Evolutionary conservation across 2,329 filamentous ascomycete species (phyloP), one percentile per base, ranked within the genome.

Genomic region (Neobulgaria alba): DNA sequence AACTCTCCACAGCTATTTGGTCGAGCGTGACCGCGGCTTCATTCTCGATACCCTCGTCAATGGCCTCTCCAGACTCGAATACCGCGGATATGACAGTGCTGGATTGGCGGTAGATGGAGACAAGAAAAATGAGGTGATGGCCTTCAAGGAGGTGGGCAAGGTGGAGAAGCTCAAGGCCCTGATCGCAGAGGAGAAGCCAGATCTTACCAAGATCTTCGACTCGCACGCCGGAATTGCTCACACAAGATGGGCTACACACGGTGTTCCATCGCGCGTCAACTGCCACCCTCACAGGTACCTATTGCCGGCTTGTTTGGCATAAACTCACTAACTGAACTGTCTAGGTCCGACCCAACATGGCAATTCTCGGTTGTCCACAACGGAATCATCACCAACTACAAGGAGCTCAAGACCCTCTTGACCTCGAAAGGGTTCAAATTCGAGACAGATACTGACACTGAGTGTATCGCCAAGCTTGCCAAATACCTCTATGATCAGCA

Each of bases 371-470:
- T 98, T 57, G 92, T 96, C 47, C 92, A 98, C 82, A 98, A 98
- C 69, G 92, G 92, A 62, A 98, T 98, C 75, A 98, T 98, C 69
- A 98, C 92, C 72, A 98, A 98, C 78, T 98, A 98, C 79, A 98
- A 98, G 77, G 92, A 98, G 71, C 73, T 98, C 59, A 95, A 90
- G 79, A 86, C 84, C 49, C 80, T 98, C 50, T 77, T 98, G 55
- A 77, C 83, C 69, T 76, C 75, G 73, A 98, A 96, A 77, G 92
- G 92, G 62, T 94, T 95, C 80, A 84, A 82, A 61, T 98, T 98
- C 64, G 92, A 98, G 80, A 98, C 92, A 38, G 90, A 98, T 69
- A 98, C 92, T 54, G 92, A 98, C 62, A 98, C 92, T 39, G 92
- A 98, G 72, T 95, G 90, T 67, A 98, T 98, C 67, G 92, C 92